These are phyloP conservation scores for Geotrichum carabidarum DNA, from an alignment of 1,139 yeast species.

Conservation along the genomic window DNA sequence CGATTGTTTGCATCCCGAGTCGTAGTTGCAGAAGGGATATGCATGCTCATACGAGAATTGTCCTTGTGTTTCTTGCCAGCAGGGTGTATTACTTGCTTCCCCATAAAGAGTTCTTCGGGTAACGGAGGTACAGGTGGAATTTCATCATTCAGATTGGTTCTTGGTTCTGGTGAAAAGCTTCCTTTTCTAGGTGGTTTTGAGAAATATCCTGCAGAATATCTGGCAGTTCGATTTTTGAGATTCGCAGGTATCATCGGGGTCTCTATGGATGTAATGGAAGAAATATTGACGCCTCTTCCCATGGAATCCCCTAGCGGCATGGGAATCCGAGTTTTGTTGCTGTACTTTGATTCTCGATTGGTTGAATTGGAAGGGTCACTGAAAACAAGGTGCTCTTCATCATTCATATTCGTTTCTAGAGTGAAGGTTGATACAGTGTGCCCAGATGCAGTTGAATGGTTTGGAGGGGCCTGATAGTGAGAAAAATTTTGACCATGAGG, in stretches of 20 bases:
- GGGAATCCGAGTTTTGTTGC: background rate
- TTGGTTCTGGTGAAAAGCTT: constrained; percentile 18
- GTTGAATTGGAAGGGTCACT: background rate
- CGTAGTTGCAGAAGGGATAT: constrained; percentile 6
- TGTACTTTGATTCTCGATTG: background rate
- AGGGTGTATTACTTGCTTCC: constrained; percentile 7
- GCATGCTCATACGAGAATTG: constrained; percentile 10
- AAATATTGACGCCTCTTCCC: constrained; percentile 2
- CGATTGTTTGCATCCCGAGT: background rate
- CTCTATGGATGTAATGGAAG: constrained; percentile 8
- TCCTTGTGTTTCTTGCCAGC: background rate
- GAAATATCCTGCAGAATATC: constrained; percentile 13
- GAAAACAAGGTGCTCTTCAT: too few species aligned
- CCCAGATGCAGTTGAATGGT: background rate
- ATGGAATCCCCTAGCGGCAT: constrained; percentile 5
- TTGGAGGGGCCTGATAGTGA: background rate
- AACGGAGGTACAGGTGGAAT: constrained; percentile 21
- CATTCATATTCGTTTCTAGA: too few species aligned
- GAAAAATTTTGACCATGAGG: background rate
- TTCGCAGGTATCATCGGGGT: background rate
- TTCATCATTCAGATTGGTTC: constrained; percentile 9
- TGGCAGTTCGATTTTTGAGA: constrained; percentile 3
- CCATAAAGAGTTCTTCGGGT: constrained; percentile 17
- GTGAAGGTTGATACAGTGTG: background rate
- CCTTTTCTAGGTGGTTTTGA: constrained; percentile 8